phyloP scores from a whole-genome alignment of 345 rosid genomes.

The Linum lewisii region DNA sequence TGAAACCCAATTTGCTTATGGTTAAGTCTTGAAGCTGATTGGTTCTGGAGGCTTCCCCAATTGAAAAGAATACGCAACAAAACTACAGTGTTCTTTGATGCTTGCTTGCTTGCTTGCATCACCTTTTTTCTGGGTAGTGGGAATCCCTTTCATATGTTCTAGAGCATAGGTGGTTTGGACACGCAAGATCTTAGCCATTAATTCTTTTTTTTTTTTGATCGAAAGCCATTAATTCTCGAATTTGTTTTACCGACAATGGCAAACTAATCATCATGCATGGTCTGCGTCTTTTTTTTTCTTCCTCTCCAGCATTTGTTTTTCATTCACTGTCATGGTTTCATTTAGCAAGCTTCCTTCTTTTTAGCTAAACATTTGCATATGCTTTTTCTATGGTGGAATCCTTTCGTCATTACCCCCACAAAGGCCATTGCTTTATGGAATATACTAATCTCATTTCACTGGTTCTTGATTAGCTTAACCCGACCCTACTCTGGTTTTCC shows the following conservation, averaged over 20 bases:
- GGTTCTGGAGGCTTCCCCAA: too few species aligned
- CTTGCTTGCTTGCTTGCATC: background rate
- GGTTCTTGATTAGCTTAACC: background rate
- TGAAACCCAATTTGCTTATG: too few species aligned
- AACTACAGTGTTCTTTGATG: background rate
- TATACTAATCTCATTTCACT: background rate
- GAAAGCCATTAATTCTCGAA: background rate
- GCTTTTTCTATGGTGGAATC: slow-evolving; percentile 10
- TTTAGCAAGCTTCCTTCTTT: slow-evolving; percentile 8
- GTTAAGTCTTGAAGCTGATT: too few species aligned
- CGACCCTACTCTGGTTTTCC: background rate
- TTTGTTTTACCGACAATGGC: background rate
- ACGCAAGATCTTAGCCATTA: background rate
- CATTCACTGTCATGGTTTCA: background rate
- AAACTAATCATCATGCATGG: background rate
- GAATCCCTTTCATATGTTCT: background rate
- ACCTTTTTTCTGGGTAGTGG: background rate
- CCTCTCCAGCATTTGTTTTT: background rate
- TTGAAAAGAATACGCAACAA: too few species aligned
- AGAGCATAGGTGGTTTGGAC: background rate
- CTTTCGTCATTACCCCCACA: slow-evolving; percentile 7
- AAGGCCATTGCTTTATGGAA: slow-evolving; percentile 7
- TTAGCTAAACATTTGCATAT: background rate
- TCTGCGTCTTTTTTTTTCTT: background rate
- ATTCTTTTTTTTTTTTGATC: too few species aligned